phyloP scores from a whole-genome alignment of 2,329 filamentous ascomycete genomes.

The Penicillium sumatraense region DNA sequence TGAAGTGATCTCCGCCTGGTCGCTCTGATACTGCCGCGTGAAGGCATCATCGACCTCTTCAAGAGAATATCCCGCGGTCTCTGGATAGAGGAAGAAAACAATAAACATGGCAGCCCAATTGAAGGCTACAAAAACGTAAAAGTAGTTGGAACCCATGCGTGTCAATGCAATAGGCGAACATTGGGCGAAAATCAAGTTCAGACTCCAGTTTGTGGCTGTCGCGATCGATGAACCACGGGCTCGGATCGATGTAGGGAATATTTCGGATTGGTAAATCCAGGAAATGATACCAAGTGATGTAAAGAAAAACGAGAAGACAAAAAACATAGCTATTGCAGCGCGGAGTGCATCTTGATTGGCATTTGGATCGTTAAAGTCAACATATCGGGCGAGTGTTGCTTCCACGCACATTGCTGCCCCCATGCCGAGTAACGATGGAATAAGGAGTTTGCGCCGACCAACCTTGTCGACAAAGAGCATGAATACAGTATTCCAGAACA shows the following conservation, averaged over 20 bases:
- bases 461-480: slow-evolving; percentile 53
- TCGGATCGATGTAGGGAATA: slow-evolving; percentile 51
- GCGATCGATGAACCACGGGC: slow-evolving; percentile 49
- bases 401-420: slow-evolving; percentile 45
- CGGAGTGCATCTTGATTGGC: slow-evolving; percentile 44
- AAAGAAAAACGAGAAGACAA: slow-evolving; percentile 53
- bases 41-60: slow-evolving; percentile 40
- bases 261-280: slow-evolving; percentile 54
- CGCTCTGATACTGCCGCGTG: neutral
- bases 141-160: slow-evolving; percentile 53
- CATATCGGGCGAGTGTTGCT: slow-evolving; percentile 45
- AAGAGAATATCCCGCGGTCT: slow-evolving; percentile 36
- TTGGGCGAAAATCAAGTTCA: slow-evolving; percentile 55
- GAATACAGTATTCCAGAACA: slow-evolving; percentile 54
- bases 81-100: slow-evolving; percentile 41
- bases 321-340: slow-evolving; percentile 54
- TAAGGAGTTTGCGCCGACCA: slow-evolving; percentile 55
- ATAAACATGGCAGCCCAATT: slow-evolving; percentile 49
- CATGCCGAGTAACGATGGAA: slow-evolving; percentile 51
- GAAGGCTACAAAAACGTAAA: slow-evolving; percentile 56
- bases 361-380: slow-evolving; percentile 32
- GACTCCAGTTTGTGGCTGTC: slow-evolving; percentile 52
- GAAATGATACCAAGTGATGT: slow-evolving; percentile 51
- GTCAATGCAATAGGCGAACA: slow-evolving; percentile 53
- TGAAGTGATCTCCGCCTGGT: slow-evolving; percentile 2